phyloP scores from a whole-genome alignment of 805 yeast species.

The Kazachstania bromeliacearum region DNA sequence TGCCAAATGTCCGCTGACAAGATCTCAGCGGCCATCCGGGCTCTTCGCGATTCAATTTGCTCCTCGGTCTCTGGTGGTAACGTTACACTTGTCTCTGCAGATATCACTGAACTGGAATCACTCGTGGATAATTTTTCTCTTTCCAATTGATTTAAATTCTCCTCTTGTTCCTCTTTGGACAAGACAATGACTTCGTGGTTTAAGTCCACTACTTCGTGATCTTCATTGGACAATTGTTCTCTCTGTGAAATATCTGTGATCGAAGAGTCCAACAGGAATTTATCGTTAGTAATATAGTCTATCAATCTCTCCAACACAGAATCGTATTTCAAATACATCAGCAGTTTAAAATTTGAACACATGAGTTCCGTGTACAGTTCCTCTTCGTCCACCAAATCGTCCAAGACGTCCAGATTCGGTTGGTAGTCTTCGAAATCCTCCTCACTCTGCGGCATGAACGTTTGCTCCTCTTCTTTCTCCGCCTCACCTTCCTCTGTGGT shows the following conservation, averaged over 20 bases:
- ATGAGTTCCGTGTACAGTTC: slow-evolving; percentile 64
- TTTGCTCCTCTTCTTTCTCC: slow-evolving; percentile 15
- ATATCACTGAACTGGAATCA: slow-evolving; percentile 12
- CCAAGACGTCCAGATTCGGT: slow-evolving; percentile 36
- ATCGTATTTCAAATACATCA: slow-evolving; percentile 76
- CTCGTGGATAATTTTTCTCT: not conserved
- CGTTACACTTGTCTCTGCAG: slow-evolving; percentile 29
- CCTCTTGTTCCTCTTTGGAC: slow-evolving; percentile 1
- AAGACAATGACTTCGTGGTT: slow-evolving; percentile 6
- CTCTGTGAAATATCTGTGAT: slow-evolving; percentile 2
- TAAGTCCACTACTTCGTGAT: slow-evolving; percentile 1
- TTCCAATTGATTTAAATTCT: not conserved
- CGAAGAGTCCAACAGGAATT: slow-evolving; percentile 20
- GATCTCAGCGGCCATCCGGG: slow-evolving; percentile 78
- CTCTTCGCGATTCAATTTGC: slow-evolving; percentile 34
- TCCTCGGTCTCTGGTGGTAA: slow-evolving; percentile 32
- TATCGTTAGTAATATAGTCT: slow-evolving; percentile 47
- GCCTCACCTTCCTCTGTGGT: slow-evolving; percentile 17
- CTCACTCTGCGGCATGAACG: slow-evolving; percentile 25
- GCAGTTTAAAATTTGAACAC: slow-evolving; percentile 60
- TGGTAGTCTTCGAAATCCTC: slow-evolving; percentile 29
- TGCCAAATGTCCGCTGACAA: slow-evolving; percentile 90
- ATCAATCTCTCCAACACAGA: slow-evolving; percentile 60
- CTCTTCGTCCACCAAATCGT: slow-evolving; percentile 61
- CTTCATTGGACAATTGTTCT: not conserved